Base-by-base conservation (phyloP, 345 rosid genomes). In the Euphorbia pulcherrima region DNA sequence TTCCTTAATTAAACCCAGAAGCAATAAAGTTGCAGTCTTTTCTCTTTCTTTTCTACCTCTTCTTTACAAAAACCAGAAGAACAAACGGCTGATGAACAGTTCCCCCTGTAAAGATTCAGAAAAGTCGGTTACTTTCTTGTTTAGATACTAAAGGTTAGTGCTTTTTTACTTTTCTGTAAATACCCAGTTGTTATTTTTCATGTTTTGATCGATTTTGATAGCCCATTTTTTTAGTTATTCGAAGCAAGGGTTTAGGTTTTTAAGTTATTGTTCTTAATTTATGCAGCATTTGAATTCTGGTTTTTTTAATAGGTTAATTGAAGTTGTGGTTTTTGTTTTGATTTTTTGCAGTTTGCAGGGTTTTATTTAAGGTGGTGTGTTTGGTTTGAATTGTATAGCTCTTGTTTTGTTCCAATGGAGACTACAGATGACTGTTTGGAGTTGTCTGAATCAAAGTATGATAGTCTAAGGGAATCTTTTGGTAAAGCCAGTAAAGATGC, bases 401-500 rank as follows among this genome's bases (percentile, higher is more conserved):
- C n/a, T n/a, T n/a, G n/a, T n/a, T 21, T 2, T 33, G 44, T 4
- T 26, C 11, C 12, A 50, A 68, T 68, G 68, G 69, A 65, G 70
- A 72, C 67, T 21, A 14, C 58, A 23, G 28, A 17, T 14, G 62
- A 18, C 10, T 61, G 69, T 40, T 1, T 75, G 27, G 21, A 30
- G 48, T 41, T 53, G 10, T 73, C 47, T 7, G 73, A 54, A 40
- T 44, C 67, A 8, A 72, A 73, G 69, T 64, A 35, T 53, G 68
- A 72, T 14, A 54, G 37, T 17, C 28, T 83, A 14, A n/a, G 57
- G 12, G 64, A 37, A 39, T 24, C 63, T 16, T 39, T 67, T 46
- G 78, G 78, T 60, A 60, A 74, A 21, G 68, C 68, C 23, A 54
- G 65, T 14, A 62, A 69, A 23, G 72, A 71, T 39, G 63, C 79